Base-by-base conservation (phyloP, 73 alveolate genomes). In the Paramecium octaurelia region DNA sequence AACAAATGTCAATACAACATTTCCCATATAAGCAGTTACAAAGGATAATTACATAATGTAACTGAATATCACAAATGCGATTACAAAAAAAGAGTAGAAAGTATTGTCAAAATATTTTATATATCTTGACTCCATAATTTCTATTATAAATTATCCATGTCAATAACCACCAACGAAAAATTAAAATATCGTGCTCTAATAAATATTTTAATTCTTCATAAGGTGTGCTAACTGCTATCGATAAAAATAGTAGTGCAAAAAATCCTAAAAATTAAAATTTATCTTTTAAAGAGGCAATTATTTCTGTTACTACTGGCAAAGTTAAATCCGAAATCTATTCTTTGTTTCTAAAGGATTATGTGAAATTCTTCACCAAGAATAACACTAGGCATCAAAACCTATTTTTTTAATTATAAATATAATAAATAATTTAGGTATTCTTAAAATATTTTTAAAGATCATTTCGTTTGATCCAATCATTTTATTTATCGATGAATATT, bases 21-120 rank as follows among this genome's bases (percentile, higher is more conserved):
- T 18, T 9, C 87, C 80, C 54, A 87, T 60, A 18, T 87, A 43
- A 18, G 64, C 60, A 7, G 93, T 87, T n/a, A 87, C 38, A 34
- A 76, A 50, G 11, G 50, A 9, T 21, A 87, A 87, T 31, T 60
- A 3, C 24, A 64, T 68, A 27, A 87, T 64, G 50, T 23, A 58
- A 68, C 93, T 60, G 0, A 87, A 36, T 34, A 87, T 38, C 14
- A 87, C 50, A 64, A 87, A 87, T 38, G 71, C 8, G 6, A 60
- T 36, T 0, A 87, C 88, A 87, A 60, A 40, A n/a, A 87, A 23
- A 1, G 88, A 87, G 29, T 20, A 86, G 4, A 40, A 86, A 10
- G 64, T 86, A 86, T 4, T 48, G 50, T 10, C 59, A 50, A 24
- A 60, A 24, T 59, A 87, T 35, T 9, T 87, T 64, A 60, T 40